phyloP scores from a whole-genome alignment of 2,329 filamentous ascomycete genomes.

The Fusarium succisae region DNA sequence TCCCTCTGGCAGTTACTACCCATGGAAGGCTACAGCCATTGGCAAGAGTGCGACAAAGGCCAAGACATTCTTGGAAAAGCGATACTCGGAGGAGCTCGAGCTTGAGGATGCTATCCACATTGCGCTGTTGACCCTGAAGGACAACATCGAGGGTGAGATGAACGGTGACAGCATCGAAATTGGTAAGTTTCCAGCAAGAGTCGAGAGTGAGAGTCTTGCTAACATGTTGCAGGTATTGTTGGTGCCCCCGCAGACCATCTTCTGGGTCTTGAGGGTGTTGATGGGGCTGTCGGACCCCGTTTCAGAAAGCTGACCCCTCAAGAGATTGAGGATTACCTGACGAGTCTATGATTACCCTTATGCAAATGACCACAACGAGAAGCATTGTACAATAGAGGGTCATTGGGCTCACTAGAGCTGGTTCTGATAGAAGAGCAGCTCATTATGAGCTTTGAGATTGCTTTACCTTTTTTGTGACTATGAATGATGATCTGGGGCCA shows the following conservation, averaged over 20 bases:
- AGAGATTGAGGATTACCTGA: constrained; percentile 99
- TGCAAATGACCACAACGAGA: constrained; percentile 39
- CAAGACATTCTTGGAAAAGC: constrained; percentile 99
- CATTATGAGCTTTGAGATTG: constrained; percentile 15
- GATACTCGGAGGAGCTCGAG: constrained; percentile 96
- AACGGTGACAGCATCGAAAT: constrained; percentile 99
- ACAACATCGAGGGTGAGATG: constrained; percentile 99
- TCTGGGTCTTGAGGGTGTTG: constrained; percentile 88
- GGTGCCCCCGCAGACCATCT: constrained; percentile 93
- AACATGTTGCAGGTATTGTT: constrained; percentile 76
- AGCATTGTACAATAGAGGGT: constrained; percentile 60
- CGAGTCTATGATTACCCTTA: constrained; percentile 79
- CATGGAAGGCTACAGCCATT: constrained; percentile 99
- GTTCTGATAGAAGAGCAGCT: constrained; percentile 32
- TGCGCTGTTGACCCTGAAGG: constrained; percentile 94
- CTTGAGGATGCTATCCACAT: constrained; percentile 99
- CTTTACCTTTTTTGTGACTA: constrained; percentile 49
- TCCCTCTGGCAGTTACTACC: constrained; percentile 98
- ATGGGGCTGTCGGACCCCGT: constrained; percentile 83
- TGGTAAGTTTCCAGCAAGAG: constrained; percentile 63
- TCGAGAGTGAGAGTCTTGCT: constrained; percentile 10
- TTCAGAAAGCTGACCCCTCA: constrained; percentile 96
- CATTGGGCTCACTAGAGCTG: constrained; percentile 50
- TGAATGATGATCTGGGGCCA: constrained; percentile 60
- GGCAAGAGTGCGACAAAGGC: constrained; percentile 98